Evolutionary conservation across 345 rosid species (phyloP).

Genomic region (Eucalyptus lansdowneana): DNA sequence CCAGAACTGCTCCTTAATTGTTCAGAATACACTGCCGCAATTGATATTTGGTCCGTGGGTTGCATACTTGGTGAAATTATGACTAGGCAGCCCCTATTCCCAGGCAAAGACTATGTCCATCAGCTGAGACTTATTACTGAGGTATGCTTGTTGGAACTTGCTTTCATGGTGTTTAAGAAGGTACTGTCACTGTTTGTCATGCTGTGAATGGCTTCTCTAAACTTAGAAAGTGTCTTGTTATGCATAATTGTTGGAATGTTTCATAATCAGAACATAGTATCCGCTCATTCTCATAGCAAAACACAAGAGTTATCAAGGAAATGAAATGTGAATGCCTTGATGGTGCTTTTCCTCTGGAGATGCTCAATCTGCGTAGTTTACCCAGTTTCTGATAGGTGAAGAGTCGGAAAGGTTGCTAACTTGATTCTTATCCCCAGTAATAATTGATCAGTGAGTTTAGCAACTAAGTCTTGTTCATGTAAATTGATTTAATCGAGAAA

Average conservation of each 20-base stretch:
- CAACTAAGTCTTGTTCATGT: background rate
- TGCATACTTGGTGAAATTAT: constrained; percentile 92
- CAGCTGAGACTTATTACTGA: constrained; percentile 90
- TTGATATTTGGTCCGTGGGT: constrained; percentile 99
- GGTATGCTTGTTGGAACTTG: constrained; percentile 29
- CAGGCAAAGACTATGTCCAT: constrained; percentile 95
- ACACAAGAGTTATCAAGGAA: background rate
- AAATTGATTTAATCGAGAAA: background rate
- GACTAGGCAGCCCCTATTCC: constrained; percentile 84
- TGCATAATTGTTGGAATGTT: background rate
- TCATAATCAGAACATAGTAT: background rate
- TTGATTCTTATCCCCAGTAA: background rate
- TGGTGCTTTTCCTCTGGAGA: background rate
- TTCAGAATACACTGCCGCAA: constrained; percentile 96
- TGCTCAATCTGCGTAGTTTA: background rate
- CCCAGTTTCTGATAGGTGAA: background rate
- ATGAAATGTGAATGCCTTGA: background rate
- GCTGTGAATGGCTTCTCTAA: background rate
- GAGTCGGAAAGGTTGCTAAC: background rate
- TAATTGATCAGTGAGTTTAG: background rate
- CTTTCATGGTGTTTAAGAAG: background rate
- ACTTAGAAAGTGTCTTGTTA: background rate
- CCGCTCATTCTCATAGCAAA: background rate
- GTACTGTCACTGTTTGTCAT: background rate
- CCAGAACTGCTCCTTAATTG: constrained; percentile 97